Evolutionary conservation across 805 yeast species (phyloP).

Genomic region (Suhomyces xylopsoci): DNA sequence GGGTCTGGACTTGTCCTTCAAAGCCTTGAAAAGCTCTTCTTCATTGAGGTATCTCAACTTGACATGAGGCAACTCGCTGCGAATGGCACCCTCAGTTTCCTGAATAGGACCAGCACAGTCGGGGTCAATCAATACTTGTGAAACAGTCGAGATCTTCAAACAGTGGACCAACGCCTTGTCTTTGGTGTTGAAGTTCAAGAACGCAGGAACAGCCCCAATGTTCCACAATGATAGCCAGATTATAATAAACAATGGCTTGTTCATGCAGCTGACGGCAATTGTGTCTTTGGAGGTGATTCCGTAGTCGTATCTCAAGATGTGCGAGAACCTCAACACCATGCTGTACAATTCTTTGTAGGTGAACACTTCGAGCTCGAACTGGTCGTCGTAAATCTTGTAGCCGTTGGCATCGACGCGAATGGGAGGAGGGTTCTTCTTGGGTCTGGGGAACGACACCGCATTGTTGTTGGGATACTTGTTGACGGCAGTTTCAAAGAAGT

Average conservation of each 20-base stretch:
- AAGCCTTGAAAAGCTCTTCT: slow-evolving; percentile 41
- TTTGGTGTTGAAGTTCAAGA: slow-evolving; percentile 74
- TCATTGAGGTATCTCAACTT: slow-evolving; percentile 52
- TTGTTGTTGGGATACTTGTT: slow-evolving; percentile 44
- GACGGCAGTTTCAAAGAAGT: slow-evolving; percentile 59
- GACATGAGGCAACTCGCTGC: slow-evolving; percentile 34
- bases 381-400: slow-evolving; percentile 46
- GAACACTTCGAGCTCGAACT: slow-evolving; percentile 57
- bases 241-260: slow-evolving; percentile 77
- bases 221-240: slow-evolving; percentile 89
- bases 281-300: slow-evolving; percentile 65
- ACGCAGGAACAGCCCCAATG: slow-evolving; percentile 85
- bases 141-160: slow-evolving; percentile 60
- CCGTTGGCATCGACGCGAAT: slow-evolving; percentile 26
- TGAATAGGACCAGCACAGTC: slow-evolving; percentile 54
- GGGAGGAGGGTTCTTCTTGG: slow-evolving; percentile 28
- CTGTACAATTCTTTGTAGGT: slow-evolving; percentile 71
- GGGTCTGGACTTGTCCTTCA: slow-evolving; percentile 40
- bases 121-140: slow-evolving; percentile 71
- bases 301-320: slow-evolving; percentile 58
- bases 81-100: slow-evolving; percentile 44
- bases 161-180: slow-evolving; percentile 80
- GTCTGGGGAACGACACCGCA: slow-evolving; percentile 66
- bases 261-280: slow-evolving; percentile 73
- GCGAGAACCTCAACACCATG: slow-evolving; percentile 62